Percentiles rank a stretch among this genome's conserved stretches.
Evolutionary conservation across 345 rosid species (phyloP).

Genomic region (Chamaenerion angustifolium): DNA sequence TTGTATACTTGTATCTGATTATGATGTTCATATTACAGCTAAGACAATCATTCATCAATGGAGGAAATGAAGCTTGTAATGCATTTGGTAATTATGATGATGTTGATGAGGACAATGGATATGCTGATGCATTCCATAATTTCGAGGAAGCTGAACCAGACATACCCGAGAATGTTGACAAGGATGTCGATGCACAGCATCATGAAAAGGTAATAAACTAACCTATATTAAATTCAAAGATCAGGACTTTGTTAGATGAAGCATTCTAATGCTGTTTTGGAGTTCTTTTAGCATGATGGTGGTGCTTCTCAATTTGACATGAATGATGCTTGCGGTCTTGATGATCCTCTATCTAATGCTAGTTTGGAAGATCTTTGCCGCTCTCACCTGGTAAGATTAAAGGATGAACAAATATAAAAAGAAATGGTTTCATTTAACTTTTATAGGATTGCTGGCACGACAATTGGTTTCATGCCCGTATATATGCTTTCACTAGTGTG

Average conservation of each 20-base stretch:
- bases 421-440: no score
- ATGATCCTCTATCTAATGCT: conserved; percentile 33
- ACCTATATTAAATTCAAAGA: conserved; percentile 6
- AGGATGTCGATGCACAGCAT: conserved; percentile 39
- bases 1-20: background rate
- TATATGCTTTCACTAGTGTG: no score
- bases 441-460: background rate
- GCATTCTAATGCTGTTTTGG: conserved; percentile 10
- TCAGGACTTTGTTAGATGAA: conserved; percentile 1
- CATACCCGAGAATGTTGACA: conserved; percentile 28
- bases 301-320: conserved; percentile 17
- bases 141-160: conserved; percentile 35
- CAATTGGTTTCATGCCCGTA: background rate
- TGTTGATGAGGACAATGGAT: conserved; percentile 23
- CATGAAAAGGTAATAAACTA: conserved; percentile 20
- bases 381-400: conserved; percentile 65
- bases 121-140: conserved; percentile 37
- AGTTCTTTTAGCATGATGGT: conserved; percentile 23
- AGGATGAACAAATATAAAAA: no score
- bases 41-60: conserved; percentile 44
- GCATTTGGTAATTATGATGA: conserved; percentile 21
- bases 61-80: conserved; percentile 24
- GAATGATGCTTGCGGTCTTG: conserved; percentile 29
- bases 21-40: conserved; percentile 42
- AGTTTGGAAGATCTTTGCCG: conserved; percentile 94